These are phyloP conservation scores for Taiwanofungus camphoratus DNA, from an alignment of 1,284 basidiomycete species.

Conservation along the genomic window DNA sequence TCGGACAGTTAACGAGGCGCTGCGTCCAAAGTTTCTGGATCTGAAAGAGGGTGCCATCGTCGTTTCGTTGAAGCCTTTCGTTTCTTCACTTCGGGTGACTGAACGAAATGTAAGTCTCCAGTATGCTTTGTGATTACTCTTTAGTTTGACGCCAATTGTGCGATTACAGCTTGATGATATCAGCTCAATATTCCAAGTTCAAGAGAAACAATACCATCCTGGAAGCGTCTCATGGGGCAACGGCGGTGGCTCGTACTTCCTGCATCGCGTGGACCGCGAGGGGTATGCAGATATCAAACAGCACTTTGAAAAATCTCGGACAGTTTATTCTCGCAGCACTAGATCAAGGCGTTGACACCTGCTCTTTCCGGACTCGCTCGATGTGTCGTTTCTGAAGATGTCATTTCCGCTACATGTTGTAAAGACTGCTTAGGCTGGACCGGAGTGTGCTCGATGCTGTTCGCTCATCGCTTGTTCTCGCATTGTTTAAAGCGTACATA, in stretches of 20 bases:
- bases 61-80: conserved; percentile 69
- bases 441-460: no score
- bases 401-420: no score
- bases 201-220: conserved; percentile 57
- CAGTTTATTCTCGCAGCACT: conserved; percentile 17
- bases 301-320: conserved; percentile 19
- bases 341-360: conserved; percentile 20
- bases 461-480: no score
- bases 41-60: conserved; percentile 77
- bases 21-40: conserved; percentile 70
- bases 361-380: no score
- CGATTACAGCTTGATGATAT: conserved; percentile 57
- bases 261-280: conserved; percentile 68
- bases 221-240: conserved; percentile 74
- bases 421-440: no score
- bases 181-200: conserved; percentile 68
- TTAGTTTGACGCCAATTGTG: neutral
- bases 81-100: conserved; percentile 59
- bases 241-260: conserved; percentile 59
- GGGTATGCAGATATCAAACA: conserved; percentile 51
- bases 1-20: conserved; percentile 63
- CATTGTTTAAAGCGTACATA: no score
- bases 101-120: conserved; percentile 60
- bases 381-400: no score
- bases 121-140: no score